These are phyloP conservation scores for Daldinia childiae DNA, from an alignment of 495 filamentous ascomycete genomes.

Conservation along the genomic window DNA sequence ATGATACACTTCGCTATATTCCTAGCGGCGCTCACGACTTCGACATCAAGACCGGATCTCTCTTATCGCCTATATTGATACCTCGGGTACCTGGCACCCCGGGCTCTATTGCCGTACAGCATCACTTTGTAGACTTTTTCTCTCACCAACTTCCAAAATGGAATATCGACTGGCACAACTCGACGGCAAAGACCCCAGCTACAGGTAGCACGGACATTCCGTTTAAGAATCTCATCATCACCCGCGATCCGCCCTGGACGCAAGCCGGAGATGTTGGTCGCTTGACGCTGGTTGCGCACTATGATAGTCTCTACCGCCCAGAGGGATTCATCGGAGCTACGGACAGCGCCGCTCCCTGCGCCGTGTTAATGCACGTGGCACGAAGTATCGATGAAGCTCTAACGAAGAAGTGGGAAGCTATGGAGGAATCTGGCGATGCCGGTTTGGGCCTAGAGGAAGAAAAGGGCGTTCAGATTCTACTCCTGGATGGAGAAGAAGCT, in stretches of 20 bases:
- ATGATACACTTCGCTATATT: constrained; percentile 69
- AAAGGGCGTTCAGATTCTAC: constrained; percentile 82
- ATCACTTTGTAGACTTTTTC: constrained; percentile 83
- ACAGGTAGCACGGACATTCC: constrained; percentile 72
- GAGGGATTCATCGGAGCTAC: constrained; percentile 87
- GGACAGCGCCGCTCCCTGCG: constrained; percentile 89
- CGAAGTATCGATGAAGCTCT: constrained; percentile 53
- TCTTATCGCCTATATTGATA: constrained; percentile 82
- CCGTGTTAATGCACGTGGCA: constrained; percentile 78
- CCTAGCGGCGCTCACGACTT: constrained; percentile 74
- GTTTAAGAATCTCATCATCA: constrained; percentile 83
- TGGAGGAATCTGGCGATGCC: constrained; percentile 48
- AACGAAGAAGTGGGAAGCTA: constrained; percentile 51
- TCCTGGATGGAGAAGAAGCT: constrained; percentile 92
- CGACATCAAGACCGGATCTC: constrained; percentile 69
- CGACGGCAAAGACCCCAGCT: constrained; percentile 74
- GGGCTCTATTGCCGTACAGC: constrained; percentile 72
- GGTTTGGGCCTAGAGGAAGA: constrained; percentile 50
- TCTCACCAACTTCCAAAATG: constrained; percentile 73
- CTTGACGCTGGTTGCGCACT: constrained; percentile 91
- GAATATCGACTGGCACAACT: constrained; percentile 84
- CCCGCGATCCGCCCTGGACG: constrained; percentile 83
- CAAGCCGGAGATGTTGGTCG: constrained; percentile 71
- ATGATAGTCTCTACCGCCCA: constrained; percentile 80
- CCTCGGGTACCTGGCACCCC: constrained; percentile 85